These are phyloP conservation scores for Cicer arietinum DNA, from an alignment of 306 rosid species.

Conservation along the genomic window DNA sequence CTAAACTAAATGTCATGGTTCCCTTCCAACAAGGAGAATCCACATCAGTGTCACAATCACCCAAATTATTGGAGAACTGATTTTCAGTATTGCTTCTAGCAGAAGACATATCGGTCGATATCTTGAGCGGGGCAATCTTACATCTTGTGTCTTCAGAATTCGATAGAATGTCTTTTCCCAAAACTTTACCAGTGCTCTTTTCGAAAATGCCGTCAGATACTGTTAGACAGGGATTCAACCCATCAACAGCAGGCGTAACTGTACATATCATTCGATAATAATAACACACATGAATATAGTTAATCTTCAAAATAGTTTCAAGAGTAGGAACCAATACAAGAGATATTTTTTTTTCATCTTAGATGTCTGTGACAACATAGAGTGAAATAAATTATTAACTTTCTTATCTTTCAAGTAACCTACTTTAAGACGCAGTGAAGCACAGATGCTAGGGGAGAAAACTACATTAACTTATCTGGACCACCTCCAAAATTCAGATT, in stretches of 20 bases:
- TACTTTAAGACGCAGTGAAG: constrained; percentile 3
- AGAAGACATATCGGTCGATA: constrained; percentile 45
- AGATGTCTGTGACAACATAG: constrained; percentile 12
- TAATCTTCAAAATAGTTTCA: constrained; percentile 31
- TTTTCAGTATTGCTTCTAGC: constrained; percentile 43
- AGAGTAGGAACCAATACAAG: background rate
- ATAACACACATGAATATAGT: background rate
- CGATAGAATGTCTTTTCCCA: constrained; percentile 45
- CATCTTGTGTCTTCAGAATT: constrained; percentile 41
- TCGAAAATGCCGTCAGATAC: constrained; percentile 35
- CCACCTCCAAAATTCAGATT: background rate
- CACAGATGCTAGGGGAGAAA: background rate
- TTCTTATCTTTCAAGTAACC: constrained; percentile 19
- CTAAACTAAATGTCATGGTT: constrained; percentile 41
- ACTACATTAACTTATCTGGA: constrained; percentile 5
- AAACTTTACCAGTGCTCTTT: constrained; percentile 11
- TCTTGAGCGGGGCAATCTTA: constrained; percentile 41
- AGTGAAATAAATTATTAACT: background rate
- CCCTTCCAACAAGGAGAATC: constrained; percentile 82
- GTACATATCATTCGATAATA: constrained; percentile 45
- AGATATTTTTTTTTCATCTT: background rate
- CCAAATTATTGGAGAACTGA: constrained; percentile 43
- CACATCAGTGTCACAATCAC: constrained; percentile 61
- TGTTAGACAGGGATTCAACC: constrained; percentile 36
- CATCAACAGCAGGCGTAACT: constrained; percentile 50